These are phyloP conservation scores for Lentinula sp. DNA, from an alignment of 768 basidiomycete species.

Conservation along the genomic window DNA sequence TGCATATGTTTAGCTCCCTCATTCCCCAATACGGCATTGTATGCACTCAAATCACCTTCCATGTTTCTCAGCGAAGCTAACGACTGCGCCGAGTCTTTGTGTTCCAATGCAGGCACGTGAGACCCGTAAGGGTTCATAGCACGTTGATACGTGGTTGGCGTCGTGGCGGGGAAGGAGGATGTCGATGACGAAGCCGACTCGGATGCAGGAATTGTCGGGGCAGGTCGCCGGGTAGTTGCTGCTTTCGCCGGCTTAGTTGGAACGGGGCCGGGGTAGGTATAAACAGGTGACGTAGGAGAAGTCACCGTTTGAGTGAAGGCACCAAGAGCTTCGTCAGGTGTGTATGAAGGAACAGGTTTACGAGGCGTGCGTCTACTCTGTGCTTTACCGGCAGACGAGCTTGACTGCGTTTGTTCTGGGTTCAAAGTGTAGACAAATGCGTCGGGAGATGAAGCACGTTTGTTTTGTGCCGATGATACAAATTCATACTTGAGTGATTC, in stretches of 20 bases:
- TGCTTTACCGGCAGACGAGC: not conserved
- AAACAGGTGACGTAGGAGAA: not conserved
- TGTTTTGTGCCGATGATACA: not conserved
- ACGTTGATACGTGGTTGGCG: not conserved
- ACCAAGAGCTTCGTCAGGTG: not conserved
- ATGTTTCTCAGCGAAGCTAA: slow-evolving; percentile 2
- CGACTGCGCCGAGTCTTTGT: slow-evolving; percentile 4
- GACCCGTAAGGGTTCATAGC: not conserved
- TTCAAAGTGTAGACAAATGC: slow-evolving; percentile 1
- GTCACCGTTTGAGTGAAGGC: not conserved
- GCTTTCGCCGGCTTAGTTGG: not conserved
- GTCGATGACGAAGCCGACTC: not conserved
- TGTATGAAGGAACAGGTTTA: slow-evolving; percentile 4
- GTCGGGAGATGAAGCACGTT: slow-evolving; percentile 4
- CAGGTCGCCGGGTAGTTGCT: not conserved
- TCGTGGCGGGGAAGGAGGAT: not conserved
- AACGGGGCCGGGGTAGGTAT: slow-evolving; percentile 1
- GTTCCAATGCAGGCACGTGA: not conserved
- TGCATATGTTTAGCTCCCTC: slow-evolving; percentile 2
- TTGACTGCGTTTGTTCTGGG: not conserved
- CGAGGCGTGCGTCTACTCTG: not conserved
- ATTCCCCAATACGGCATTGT: not conserved
- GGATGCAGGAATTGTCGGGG: not conserved
- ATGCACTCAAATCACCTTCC: slow-evolving; percentile 6
- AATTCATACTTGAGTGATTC: not conserved